Evolutionary conservation across 2,329 filamentous ascomycete species (phyloP).

Genomic region (Alternaria novae-zelandiae): DNA sequence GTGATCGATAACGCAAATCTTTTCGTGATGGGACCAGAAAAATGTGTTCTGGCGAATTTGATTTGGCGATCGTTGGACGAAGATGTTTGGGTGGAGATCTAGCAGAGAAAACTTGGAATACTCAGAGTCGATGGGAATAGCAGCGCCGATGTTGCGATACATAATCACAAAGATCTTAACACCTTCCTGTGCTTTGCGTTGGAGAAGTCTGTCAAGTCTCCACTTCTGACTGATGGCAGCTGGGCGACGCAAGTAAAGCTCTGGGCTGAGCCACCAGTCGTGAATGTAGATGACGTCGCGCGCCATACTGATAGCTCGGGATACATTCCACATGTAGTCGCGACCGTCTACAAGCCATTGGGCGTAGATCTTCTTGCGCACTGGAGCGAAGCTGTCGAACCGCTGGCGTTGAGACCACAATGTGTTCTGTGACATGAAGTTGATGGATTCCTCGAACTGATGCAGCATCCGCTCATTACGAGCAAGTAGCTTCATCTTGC

Average conservation of each 20-base stretch:
- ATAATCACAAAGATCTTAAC: conserved; percentile 98
- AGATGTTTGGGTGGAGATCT: conserved; percentile 94
- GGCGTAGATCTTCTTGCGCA: conserved; percentile 83
- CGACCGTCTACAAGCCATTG: conserved; percentile 97
- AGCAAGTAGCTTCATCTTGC: conserved; percentile 88
- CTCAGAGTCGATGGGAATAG: conserved; percentile 96
- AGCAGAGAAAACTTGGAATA: conserved; percentile 97
- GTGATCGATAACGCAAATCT: conserved; percentile 95
- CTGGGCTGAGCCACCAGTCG: conserved; percentile 98
- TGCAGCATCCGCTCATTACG: conserved; percentile 86
- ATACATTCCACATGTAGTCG: conserved; percentile 99
- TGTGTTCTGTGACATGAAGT: conserved; percentile 81
- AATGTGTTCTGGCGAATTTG: conserved; percentile 99
- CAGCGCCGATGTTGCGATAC: conserved; percentile 96
- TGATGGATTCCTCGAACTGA: conserved; percentile 94
- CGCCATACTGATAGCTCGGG: conserved; percentile 93
- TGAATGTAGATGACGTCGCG: conserved; percentile 99
- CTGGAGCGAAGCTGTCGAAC: conserved; percentile 92
- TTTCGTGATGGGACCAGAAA: conserved; percentile 99
- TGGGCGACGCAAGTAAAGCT: conserved; percentile 92
- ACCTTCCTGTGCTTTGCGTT: conserved; percentile 90
- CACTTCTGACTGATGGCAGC: conserved; percentile 97
- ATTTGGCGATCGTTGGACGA: conserved; percentile 94
- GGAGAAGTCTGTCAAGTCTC: conserved; percentile 91
- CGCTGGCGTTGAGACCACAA: conserved; percentile 83